Percentiles rank a stretch among this genome's conserved stretches.
Conservation (phyloP, 495 filamentous ascomycete species). For the Acidiella bohemica region DNA sequence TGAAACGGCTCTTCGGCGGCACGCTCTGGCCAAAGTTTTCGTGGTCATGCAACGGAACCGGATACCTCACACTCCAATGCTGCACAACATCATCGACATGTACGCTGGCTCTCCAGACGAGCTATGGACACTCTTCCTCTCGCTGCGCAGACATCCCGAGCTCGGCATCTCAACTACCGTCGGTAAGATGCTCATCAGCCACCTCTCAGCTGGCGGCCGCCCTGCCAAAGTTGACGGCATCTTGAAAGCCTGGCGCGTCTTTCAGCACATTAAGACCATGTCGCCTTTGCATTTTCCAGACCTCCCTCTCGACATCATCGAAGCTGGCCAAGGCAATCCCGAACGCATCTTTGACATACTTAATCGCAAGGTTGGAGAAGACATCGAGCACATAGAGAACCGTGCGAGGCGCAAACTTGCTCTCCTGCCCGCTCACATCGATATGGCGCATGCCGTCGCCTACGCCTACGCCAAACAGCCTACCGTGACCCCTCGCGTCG, state of each 20-base stretch:
- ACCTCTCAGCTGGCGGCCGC: slow-evolving; percentile 6
- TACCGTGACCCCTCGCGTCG: slow-evolving; percentile 9
- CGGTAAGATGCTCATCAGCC: slow-evolving; percentile 3
- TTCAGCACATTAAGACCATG: too few species aligned
- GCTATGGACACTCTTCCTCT: not conserved
- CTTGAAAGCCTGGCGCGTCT: too few species aligned
- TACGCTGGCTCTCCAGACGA: not conserved
- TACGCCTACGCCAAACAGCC: slow-evolving; percentile 18
- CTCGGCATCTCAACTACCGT: not conserved
- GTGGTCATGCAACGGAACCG: not conserved
- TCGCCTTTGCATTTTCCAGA: too few species aligned
- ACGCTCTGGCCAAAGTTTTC: not conserved
- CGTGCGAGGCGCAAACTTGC: not conserved
- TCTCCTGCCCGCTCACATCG: slow-evolving; percentile 6
- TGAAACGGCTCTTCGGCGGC: not conserved
- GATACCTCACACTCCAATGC: not conserved
- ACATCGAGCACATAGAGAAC: slow-evolving; percentile 3
- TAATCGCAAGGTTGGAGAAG: not conserved
- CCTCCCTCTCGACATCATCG: slow-evolving; percentile 9
- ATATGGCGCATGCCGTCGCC: slow-evolving; percentile 20
- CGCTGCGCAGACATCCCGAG: not conserved
- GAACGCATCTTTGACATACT: slow-evolving; percentile 10
- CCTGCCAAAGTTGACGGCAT: not conserved
- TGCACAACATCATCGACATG: slow-evolving; percentile 2
- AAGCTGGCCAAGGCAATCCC: slow-evolving; percentile 2